phyloP scores from a whole-genome alignment of 2,329 filamentous ascomycete genomes.

The Fusarium anguioides region DNA sequence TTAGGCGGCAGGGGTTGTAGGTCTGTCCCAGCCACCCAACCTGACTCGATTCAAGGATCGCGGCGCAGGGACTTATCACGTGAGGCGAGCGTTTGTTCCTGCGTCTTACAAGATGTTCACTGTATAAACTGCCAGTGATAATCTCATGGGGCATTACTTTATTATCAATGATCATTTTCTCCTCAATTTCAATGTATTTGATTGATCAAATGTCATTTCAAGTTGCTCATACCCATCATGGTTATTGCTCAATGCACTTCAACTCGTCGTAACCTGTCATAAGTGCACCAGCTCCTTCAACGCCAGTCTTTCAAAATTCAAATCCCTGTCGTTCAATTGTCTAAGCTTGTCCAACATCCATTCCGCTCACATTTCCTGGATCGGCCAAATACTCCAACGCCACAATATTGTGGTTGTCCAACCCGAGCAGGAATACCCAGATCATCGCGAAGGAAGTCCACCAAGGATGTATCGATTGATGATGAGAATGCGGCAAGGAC shows the following conservation, averaged over 20 bases:
- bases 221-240: neutral
- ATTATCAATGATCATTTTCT: too few relatives aligned
- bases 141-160: too few relatives aligned
- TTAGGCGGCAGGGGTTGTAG: slow-evolving; percentile 38
- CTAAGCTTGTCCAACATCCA: slow-evolving; percentile 37
- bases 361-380: slow-evolving; percentile 40
- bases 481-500: slow-evolving; percentile 70
- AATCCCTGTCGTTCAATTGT: neutral
- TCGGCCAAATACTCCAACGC: slow-evolving; percentile 40
- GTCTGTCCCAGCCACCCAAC: slow-evolving; percentile 16
- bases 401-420: slow-evolving; percentile 40
- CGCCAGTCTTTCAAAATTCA: neutral
- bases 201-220: slow-evolving; percentile 5
- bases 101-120: neutral
- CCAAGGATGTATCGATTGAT: slow-evolving; percentile 67
- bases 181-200: neutral
- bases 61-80: slow-evolving; percentile 26
- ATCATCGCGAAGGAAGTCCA: slow-evolving; percentile 59
- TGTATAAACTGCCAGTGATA: neutral
- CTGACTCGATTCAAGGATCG: neutral
- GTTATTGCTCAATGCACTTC: too few relatives aligned
- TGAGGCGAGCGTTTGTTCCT: slow-evolving; percentile 13
- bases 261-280: neutral
- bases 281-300: slow-evolving; percentile 4
- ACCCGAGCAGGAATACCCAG: slow-evolving; percentile 42